Conservation (phyloP, 257 asterid species). For the Gardenia jasminoides region DNA sequence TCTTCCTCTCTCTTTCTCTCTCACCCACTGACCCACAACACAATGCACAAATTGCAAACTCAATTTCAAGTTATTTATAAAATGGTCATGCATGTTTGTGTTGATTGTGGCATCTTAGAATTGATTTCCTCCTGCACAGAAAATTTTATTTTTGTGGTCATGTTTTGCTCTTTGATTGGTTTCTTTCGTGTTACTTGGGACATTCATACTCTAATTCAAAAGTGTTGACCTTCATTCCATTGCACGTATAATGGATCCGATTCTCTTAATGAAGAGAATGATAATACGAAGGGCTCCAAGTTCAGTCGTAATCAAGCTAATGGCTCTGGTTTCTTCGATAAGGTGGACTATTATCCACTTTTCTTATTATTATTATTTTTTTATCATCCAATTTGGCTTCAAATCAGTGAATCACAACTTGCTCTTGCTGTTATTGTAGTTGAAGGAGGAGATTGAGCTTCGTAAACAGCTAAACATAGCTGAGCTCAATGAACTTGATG, state of each 20-base stretch:
- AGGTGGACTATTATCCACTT: slow-evolving; percentile 43
- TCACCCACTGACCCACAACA: not conserved
- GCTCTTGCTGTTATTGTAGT: slow-evolving; percentile 36
- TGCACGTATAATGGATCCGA: slow-evolving; percentile 56
- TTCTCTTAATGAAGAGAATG: slow-evolving; percentile 61
- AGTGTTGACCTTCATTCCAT: slow-evolving; percentile 52
- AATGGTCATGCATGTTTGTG: not conserved
- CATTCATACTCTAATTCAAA: slow-evolving; percentile 9
- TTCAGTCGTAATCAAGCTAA: slow-evolving; percentile 45
- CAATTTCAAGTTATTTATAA: not conserved
- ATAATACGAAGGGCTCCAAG: slow-evolving; percentile 43
- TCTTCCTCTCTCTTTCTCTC: not conserved
- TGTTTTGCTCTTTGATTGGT: not conserved
- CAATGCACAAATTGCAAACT: too few relatives aligned
- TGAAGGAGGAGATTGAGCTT: slow-evolving; percentile 83
- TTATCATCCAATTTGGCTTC: not conserved
- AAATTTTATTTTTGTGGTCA: slow-evolving; percentile 7
- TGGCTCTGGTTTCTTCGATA: slow-evolving; percentile 70
- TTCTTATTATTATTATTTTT: slow-evolving; percentile 7
- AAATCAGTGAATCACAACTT: not conserved
- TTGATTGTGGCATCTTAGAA: not conserved
- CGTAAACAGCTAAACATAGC: slow-evolving; percentile 77
- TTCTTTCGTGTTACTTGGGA: slow-evolving; percentile 12
- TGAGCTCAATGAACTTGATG: slow-evolving; percentile 89
- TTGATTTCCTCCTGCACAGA: not conserved